phyloP scores from a whole-genome alignment of 495 filamentous ascomycete species.

The Letharia columbiana region DNA sequence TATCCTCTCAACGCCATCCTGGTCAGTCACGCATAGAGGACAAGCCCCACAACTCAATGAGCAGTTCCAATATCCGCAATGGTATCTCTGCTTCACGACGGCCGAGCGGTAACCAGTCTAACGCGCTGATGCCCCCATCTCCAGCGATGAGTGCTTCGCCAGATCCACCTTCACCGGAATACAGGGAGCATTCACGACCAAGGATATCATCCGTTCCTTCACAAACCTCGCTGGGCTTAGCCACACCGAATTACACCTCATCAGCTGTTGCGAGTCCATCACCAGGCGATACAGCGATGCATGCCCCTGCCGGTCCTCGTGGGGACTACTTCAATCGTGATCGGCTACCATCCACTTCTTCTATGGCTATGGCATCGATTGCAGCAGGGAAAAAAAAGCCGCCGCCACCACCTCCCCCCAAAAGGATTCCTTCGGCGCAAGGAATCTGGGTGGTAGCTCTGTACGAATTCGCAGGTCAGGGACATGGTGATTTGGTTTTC shows the following conservation, averaged over 20 bases:
- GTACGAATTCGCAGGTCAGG: constrained; percentile 70
- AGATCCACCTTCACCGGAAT: constrained; percentile 26
- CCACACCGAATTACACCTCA: constrained; percentile 27
- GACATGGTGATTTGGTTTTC: constrained; percentile 69
- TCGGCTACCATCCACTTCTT: constrained; percentile 32
- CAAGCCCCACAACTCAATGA: constrained; percentile 29
- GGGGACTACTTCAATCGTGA: constrained; percentile 46
- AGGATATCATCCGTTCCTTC: constrained; percentile 25
- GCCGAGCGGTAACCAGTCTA: constrained; percentile 23
- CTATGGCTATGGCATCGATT: constrained; percentile 33
- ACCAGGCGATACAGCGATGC: constrained; percentile 19
- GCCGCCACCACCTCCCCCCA: constrained; percentile 67
- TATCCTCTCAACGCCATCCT: constrained; percentile 21
- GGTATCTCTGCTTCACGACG: constrained; percentile 26
- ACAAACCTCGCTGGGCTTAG: constrained; percentile 25
- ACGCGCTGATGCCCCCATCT: constrained; percentile 28
- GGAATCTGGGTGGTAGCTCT: constrained; percentile 67
- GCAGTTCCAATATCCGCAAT: constrained; percentile 32
- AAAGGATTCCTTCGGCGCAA: constrained; percentile 39
- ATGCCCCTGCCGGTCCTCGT: constrained; percentile 31
- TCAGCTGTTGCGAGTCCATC: constrained; percentile 25
- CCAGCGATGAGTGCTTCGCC: constrained; percentile 24
- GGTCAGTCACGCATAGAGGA: constrained; percentile 28
- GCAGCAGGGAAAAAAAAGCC: constrained; percentile 50
- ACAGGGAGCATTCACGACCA: constrained; percentile 18